A percentile compares a stretch with the other conserved stretches of the same genome.
phyloP scores from a whole-genome alignment of 2,329 filamentous ascomycete species.

The Elsinoe arachidis region DNA sequence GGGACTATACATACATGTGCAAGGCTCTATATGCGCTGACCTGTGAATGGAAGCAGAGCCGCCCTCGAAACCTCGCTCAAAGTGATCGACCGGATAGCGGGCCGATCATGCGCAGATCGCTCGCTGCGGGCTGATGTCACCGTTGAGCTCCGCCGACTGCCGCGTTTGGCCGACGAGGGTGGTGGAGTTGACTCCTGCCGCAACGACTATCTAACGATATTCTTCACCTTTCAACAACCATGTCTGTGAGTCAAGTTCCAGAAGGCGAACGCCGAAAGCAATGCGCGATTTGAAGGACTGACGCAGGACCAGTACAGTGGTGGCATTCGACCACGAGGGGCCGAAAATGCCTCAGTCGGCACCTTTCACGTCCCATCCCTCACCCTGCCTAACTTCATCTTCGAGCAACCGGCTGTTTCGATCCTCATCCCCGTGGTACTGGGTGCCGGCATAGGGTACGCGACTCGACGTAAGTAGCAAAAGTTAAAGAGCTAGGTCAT shows the following conservation, averaged over 20 bases:
- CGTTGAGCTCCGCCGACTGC: not conserved
- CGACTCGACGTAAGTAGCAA: conserved; percentile 50
- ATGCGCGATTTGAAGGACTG: not conserved
- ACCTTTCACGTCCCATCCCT: conserved; percentile 56
- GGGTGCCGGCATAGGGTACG: conserved; percentile 65
- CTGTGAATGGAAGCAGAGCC: no score
- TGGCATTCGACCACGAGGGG: not conserved
- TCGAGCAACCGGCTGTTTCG: conserved; percentile 62
- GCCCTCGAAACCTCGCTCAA: no score
- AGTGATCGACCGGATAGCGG: not conserved
- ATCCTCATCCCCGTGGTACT: conserved; percentile 67
- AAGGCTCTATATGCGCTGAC: no score
- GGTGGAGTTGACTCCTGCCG: not conserved
- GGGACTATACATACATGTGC: no score
- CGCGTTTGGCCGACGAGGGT: not conserved
- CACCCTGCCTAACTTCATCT: conserved; percentile 62
- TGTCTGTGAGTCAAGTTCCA: conserved; percentile 11
- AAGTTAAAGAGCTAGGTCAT: not conserved
- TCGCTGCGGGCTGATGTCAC: not conserved
- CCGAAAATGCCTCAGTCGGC: conserved; percentile 8
- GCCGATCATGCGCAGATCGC: not conserved
- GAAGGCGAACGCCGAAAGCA: not conserved
- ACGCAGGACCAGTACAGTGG: conserved; percentile 4
- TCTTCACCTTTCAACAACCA: not conserved
- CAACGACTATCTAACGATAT: not conserved